Evolutionary conservation across 176 grass and related monocot genomes (phyloP).

Genomic region (Alloteropsis semialata): DNA sequence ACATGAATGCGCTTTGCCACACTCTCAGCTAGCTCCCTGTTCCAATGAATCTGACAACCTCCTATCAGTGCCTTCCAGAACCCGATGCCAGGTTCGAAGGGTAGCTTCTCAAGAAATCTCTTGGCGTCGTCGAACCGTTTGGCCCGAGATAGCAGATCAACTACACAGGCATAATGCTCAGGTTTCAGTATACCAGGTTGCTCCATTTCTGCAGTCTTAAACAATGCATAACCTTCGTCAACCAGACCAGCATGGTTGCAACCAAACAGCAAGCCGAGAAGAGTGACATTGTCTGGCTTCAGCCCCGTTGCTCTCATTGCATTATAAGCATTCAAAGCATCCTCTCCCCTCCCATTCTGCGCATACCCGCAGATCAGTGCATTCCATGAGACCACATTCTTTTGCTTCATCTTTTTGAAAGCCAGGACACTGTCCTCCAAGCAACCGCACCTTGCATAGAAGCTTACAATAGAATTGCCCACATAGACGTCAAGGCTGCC

Average conservation of each 20-base stretch:
- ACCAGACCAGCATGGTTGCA: conserved; percentile 81
- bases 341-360: conserved; percentile 59
- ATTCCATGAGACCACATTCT: conserved; percentile 76
- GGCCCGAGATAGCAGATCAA: conserved; percentile 69
- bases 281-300: conserved; percentile 48
- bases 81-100: conserved; percentile 70
- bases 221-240: conserved; percentile 58
- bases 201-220: conserved; percentile 48
- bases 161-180: conserved; percentile 78
- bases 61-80: conserved; percentile 84
- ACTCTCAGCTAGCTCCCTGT: conserved; percentile 43
- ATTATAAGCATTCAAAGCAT: conserved; percentile 62
- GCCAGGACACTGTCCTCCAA: conserved; percentile 70
- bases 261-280: conserved; percentile 68
- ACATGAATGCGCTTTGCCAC: conserved; percentile 38
- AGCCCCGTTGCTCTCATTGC: conserved; percentile 49
- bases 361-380: conserved; percentile 67
- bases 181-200: conserved; percentile 48
- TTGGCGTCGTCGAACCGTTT: conserved; percentile 54
- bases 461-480: conserved; percentile 73
- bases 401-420: conserved; percentile 45
- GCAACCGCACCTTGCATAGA: conserved; percentile 77
- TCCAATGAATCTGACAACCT: conserved; percentile 65
- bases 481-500: conserved; percentile 50
- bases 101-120: conserved; percentile 69